Base-by-base conservation (phyloP, 305 asterid genomes). In the Euphrasia arctica region DNA sequence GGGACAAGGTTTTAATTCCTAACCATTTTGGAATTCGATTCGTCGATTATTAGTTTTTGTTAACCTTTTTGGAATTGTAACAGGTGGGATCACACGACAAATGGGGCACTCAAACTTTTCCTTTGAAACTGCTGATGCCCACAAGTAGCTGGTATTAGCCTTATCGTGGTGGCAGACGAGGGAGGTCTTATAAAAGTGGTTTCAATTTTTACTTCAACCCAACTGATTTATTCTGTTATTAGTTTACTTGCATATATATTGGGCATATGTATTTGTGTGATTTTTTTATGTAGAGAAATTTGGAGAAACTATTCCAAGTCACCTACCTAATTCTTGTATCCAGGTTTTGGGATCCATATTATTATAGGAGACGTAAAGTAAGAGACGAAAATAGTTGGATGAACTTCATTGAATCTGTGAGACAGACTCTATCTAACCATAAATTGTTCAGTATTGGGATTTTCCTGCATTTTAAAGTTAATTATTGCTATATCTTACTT, bases 311-410 rank as follows among this genome's bases (percentile, higher is more conserved):
- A 11, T 54, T 64, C 34, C 58, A 60, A 39, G 28, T 73, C 45
- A 68, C 73, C 62, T 47, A 34, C 73, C 58, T 52, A 52, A 63
- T 68, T 70, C 70, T 65, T 52, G 50, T 60, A 54, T 73, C 72
- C 76, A 90, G 99, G 99, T 93, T 85, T 54, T 90, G 95, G 96
- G 96, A 93, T 93, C 99, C 97, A 36, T 78, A 88, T 83, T 93
- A 90, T 74, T 83, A 93, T 70, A 78, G 92, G 78, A 83, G 95
- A 75, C 84, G 83, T 18, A 82, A 74, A 65, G 67, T 78, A 58
- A 82, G 72, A 66, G 78, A 90, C 71, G 80, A 73, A 60, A 78
- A 77, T 68, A 78, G 83, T 66, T 87, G 88, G 73, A 85, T 84
- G 95, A 90, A 82, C 80, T 94, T 94, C 86, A 88, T 90, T 78